Evolutionary conservation across 148 eudicot species (phyloP).

Genomic region (Euryodendron excelsum): DNA sequence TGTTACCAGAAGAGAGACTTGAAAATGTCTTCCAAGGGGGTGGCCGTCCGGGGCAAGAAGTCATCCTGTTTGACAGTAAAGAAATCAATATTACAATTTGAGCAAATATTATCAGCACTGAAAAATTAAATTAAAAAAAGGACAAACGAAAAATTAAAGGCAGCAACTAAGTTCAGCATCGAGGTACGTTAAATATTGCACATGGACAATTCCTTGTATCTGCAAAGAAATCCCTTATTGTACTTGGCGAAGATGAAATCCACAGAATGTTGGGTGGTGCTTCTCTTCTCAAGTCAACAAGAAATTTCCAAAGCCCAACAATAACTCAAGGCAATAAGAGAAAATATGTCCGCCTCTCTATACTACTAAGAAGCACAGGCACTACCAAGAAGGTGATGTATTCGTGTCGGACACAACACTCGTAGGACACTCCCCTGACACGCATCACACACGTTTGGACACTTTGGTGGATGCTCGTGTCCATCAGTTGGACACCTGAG

Average conservation of each 20-base stretch:
- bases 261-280: neutral
- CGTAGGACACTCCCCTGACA: no score
- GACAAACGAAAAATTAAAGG: neutral
- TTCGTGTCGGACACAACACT: no score
- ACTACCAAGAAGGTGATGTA: no score
- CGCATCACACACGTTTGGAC: no score
- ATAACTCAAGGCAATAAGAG: neutral
- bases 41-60: conserved; percentile 97
- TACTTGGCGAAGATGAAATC: neutral
- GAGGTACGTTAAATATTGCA: neutral
- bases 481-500: no score
- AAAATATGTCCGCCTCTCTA: neutral
- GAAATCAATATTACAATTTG: neutral
- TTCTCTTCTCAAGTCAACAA: neutral
- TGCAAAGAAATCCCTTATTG: neutral
- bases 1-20: conserved; percentile 92
- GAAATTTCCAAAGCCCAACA: neutral
- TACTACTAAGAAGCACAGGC: no score
- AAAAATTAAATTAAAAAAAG: neutral
- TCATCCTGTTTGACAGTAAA: conserved; percentile 68
- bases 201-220: neutral
- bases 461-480: no score
- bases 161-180: neutral
- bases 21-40: conserved; percentile 95
- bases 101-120: neutral